Conservation (phyloP, 805 yeast genomes). For the Lipomyces sp. region DNA sequence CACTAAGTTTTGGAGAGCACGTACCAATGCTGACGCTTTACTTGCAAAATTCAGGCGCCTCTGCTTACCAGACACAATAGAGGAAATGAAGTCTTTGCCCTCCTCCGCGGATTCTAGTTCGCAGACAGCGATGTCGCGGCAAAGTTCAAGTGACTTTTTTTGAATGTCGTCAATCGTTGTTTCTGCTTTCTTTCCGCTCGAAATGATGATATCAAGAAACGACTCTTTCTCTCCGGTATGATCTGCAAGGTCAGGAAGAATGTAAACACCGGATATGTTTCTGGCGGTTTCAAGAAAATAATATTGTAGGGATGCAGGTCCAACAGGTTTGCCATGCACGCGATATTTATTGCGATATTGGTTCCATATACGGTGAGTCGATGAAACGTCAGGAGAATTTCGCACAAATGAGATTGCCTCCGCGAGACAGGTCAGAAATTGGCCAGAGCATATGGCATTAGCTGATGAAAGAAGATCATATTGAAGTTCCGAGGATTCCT, state of each 20-base stretch:
- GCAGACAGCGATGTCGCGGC: conserved; percentile 43
- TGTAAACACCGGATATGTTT: conserved; percentile 42
- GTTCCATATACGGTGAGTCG: conserved; percentile 14
- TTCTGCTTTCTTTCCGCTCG: neutral
- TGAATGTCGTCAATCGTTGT: conserved; percentile 6
- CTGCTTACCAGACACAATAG: conserved; percentile 54
- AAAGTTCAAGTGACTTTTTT: conserved; percentile 21
- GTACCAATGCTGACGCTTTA: conserved; percentile 55
- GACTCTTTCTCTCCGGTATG: conserved; percentile 6
- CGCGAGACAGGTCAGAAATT: conserved; percentile 19
- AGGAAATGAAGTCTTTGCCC: conserved; percentile 60
- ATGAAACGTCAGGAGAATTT: conserved; percentile 8
- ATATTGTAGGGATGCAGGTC: conserved; percentile 40
- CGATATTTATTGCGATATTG: conserved; percentile 24
- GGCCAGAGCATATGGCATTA: conserved; percentile 10
- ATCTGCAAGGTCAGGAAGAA: conserved; percentile 36
- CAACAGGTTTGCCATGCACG: conserved; percentile 38
- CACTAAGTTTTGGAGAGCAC: neutral
- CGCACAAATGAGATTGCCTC: conserved; percentile 27
- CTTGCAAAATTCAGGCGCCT: conserved; percentile 57
- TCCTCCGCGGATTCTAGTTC: conserved; percentile 58
- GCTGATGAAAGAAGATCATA: conserved; percentile 7
- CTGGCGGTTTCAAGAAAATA: conserved; percentile 30
- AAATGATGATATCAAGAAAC: conserved; percentile 24
- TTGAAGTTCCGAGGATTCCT: conserved; percentile 15